Conservation (phyloP, 192 early-diverging fungal species). For the Irineochytrium annulatum region DNA sequence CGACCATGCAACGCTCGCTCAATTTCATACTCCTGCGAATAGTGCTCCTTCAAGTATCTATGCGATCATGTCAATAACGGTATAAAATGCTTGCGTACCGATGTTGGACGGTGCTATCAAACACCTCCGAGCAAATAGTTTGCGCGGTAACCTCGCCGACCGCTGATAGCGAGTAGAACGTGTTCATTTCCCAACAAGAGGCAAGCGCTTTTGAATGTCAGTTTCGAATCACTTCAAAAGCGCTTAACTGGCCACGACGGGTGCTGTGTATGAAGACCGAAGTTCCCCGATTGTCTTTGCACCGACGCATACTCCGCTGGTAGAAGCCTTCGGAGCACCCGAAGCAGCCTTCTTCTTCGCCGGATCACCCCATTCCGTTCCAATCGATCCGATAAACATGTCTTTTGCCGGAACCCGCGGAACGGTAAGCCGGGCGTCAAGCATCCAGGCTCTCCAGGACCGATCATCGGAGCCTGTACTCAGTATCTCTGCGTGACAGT, state of each 20-base stretch:
- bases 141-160: conserved; percentile 32
- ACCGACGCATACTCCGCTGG: conserved; percentile 18
- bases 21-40: conserved; percentile 30
- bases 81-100: conserved; percentile 16
- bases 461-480: conserved; percentile 55
- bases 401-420: conserved; percentile 20
- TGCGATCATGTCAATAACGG: neutral
- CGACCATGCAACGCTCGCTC: conserved; percentile 36
- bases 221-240: neutral
- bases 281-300: conserved; percentile 39
- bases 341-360: neutral
- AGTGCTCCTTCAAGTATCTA: conserved; percentile 1
- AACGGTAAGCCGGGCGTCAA: conserved; percentile 16
- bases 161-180: conserved; percentile 39
- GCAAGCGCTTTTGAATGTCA: conserved; percentile 18
- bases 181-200: conserved; percentile 28
- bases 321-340: neutral
- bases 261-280: conserved; percentile 2
- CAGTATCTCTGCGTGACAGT: conserved; percentile 61
- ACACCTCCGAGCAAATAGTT: conserved; percentile 33
- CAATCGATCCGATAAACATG: conserved; percentile 39
- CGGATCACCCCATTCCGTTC: conserved; percentile 37
- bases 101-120: conserved; percentile 30
- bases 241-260: conserved; percentile 24
- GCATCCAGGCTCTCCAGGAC: conserved; percentile 52